Percentiles rank a stretch among this genome's conserved stretches.
Evolutionary conservation across 345 rosid species (phyloP).

Genomic region (Bretschneidera sinensis): DNA sequence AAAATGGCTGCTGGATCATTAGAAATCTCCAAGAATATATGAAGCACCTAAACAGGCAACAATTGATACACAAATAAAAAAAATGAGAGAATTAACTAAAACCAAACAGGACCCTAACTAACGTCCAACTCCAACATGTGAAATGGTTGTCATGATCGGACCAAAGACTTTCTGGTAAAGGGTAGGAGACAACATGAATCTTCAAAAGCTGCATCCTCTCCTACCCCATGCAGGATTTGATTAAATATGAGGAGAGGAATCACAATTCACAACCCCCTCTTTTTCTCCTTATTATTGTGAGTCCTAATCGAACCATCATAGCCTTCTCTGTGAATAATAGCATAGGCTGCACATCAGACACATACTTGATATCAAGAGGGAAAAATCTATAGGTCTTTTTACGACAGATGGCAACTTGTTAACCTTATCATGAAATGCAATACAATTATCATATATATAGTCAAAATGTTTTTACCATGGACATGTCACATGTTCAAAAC

Average conservation of each 20-base stretch:
- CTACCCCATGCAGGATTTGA: slow-evolving; percentile 18
- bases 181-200: slow-evolving; percentile 15
- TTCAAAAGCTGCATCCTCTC: slow-evolving; percentile 7
- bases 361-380: too few species aligned
- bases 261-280: neutral
- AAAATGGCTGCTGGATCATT: too few species aligned
- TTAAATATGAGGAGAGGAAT: slow-evolving; percentile 10
- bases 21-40: too few species aligned
- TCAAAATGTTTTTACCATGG: too few species aligned
- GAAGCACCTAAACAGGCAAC: too few species aligned
- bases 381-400: too few species aligned
- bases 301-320: slow-evolving; percentile 1
- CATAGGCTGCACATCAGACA: neutral
- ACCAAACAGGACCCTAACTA: neutral
- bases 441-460: too few species aligned
- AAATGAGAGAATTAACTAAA: neutral
- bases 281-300: neutral
- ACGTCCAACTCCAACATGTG: neutral
- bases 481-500: too few species aligned
- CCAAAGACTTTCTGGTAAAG: slow-evolving; percentile 15
- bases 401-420: too few species aligned
- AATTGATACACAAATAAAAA: too few species aligned
- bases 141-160: slow-evolving; percentile 15
- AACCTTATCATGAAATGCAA: too few species aligned
- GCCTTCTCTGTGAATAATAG: neutral